Evolutionary conservation across 345 rosid species (phyloP).

Genomic region (Leavenworthia alabamica): DNA sequence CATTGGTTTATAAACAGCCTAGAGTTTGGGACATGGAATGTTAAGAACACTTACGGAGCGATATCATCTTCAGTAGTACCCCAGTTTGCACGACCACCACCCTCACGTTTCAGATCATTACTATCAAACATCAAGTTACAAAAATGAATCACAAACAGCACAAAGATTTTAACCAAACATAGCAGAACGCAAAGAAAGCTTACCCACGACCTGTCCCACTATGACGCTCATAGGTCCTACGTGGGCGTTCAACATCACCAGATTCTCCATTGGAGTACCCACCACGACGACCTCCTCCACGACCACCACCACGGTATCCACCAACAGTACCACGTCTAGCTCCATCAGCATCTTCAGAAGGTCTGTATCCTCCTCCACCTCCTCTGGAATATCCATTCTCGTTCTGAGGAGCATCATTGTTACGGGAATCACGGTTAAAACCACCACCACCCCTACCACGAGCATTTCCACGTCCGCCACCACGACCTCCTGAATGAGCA

Average conservation of each 20-base stretch:
- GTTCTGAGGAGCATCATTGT: slow-evolving; percentile 35
- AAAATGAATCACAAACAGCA: not conserved
- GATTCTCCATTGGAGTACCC: slow-evolving; percentile 62
- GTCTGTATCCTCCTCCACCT: slow-evolving; percentile 29
- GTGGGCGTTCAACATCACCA: slow-evolving; percentile 59
- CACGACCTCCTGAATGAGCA: slow-evolving; percentile 45
- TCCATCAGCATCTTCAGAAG: slow-evolving; percentile 47
- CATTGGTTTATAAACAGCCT: not conserved
- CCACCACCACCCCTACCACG: slow-evolving; percentile 48
- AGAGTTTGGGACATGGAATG: not conserved
- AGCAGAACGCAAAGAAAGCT: slow-evolving; percentile 17
- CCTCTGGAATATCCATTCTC: slow-evolving; percentile 33
- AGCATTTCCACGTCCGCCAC: slow-evolving; percentile 37
- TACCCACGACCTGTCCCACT: slow-evolving; percentile 95
- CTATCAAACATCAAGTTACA: slow-evolving; percentile 31
- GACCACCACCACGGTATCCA: slow-evolving; percentile 37
- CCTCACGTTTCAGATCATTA: slow-evolving; percentile 72
- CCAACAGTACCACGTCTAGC: slow-evolving; percentile 47
- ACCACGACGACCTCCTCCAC: slow-evolving; percentile 47
- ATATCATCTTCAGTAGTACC: slow-evolving; percentile 70
- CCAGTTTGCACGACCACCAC: slow-evolving; percentile 94
- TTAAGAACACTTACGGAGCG: slow-evolving; percentile 46
- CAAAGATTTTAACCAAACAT: not conserved
- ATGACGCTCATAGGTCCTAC: slow-evolving; percentile 60
- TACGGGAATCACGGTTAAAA: slow-evolving; percentile 43